Evolutionary conservation across 345 rosid genomes (phyloP).

Genomic region (Gossypium turneri): DNA sequence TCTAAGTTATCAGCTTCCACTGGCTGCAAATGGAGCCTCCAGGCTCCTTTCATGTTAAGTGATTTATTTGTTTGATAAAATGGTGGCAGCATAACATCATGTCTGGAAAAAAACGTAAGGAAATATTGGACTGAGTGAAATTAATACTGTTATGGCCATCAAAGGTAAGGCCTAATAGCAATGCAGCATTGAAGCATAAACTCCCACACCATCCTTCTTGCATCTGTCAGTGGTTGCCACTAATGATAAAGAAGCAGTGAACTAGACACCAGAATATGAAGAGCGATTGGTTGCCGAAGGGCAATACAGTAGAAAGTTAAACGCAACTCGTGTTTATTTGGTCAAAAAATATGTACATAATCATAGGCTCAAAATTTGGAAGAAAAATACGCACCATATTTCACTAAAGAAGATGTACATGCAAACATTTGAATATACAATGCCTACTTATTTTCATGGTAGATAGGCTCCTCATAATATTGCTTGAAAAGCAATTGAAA

Average conservation of each 20-base stretch:
- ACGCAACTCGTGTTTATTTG: not conserved
- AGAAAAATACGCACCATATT: not conserved
- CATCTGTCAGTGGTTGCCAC: not conserved
- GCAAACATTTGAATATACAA: not conserved
- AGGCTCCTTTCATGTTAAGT: not conserved
- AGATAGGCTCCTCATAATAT: slow-evolving; percentile 10
- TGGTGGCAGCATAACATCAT: not conserved
- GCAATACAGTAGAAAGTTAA: not conserved
- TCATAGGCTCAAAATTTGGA: not conserved
- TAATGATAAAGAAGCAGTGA: not conserved
- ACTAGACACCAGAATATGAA: not conserved
- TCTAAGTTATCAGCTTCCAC: not conserved
- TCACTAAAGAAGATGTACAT: slow-evolving; percentile 3
- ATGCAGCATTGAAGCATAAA: not conserved
- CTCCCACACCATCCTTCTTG: not conserved
- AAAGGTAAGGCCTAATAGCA: not conserved
- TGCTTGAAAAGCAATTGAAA: slow-evolving; percentile 9
- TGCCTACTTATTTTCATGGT: not conserved
- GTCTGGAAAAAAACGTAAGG: no score
- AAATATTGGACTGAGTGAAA: not conserved
- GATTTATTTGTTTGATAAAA: not conserved
- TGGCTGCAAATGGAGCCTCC: not conserved
- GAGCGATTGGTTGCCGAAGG: not conserved
- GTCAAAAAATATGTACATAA: not conserved
- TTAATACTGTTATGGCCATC: not conserved